Evolutionary conservation across 2,329 filamentous ascomycete species (phyloP), one percentile per base, ranked within the genome.

Genomic region (Fusarium marasasianum): DNA sequence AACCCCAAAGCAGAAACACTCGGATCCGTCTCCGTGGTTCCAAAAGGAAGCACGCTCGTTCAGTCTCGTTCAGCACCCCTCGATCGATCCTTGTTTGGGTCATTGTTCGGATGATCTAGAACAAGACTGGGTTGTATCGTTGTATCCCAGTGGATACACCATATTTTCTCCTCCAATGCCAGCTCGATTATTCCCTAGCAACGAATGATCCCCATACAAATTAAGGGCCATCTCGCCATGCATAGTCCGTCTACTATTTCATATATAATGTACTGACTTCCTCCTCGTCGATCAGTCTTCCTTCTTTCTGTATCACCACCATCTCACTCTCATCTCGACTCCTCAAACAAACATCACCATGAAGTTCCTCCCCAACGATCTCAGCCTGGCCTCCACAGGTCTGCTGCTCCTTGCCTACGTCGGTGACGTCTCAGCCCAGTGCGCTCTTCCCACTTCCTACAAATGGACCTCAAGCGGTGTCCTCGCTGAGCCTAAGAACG

Each of bases 1-100:
- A 68, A 47, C 29, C 63, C 29, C n/a, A 43, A 68, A 68, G 20
- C 6, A 41, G 50, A 37, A 43, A 47, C 48, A 41, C 35, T 61
- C 65, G 65, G 63, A 26, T 68, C 63, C 65, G 63, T 31, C 65
- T 68, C 65, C 65, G 65, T 68, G 54, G 54, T 54, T 41, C 63
- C 41, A 53, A 68, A 68, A n/a, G 65, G 63, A 68, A 68, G 45
- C 11, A 68, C 5, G 17, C 48, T 51, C 48, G 48, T 51, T 51
- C 17, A 51, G 31, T 6, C 48, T 51, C 48, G 48, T 51, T 51
- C n/a, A 51, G 22, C 22, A 20, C 22, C 31, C 29, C 31, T 55
- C 26, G 15, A 38, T 33, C 37, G 26, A 66, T 33, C 63, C 63
- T 37, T 61, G 65, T 33, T 68, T 43, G 24, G 35, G 45, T 15